Conservation (phyloP, 768 basidiomycete genomes). For the Candolleomyces aberdarensis region DNA sequence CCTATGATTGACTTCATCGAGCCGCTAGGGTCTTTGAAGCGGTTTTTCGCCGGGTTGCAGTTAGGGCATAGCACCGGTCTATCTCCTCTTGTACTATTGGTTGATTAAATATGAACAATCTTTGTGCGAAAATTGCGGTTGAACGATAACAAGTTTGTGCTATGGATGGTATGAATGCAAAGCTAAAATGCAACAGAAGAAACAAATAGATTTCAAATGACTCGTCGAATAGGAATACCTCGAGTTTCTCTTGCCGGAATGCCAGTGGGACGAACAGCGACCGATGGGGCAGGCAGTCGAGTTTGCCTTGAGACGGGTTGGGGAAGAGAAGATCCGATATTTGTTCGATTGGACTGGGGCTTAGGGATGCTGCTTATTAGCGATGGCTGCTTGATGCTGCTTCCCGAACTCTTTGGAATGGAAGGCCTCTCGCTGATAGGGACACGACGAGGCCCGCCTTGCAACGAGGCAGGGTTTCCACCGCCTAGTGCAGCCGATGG, state of each 20-base stretch:
- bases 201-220: neutral
- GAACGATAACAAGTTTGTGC: neutral
- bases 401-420: neutral
- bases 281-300: conserved; percentile 11
- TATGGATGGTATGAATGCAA: neutral
- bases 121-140: neutral
- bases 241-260: neutral
- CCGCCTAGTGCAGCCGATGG: conserved; percentile 1
- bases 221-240: conserved; percentile 2
- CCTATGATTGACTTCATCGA: neutral
- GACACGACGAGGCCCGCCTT: conserved; percentile 35
- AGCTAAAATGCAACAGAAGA: neutral
- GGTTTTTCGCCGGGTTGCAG: neutral
- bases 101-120: too few species aligned
- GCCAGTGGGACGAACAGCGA: neutral
- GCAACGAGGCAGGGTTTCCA: conserved; percentile 13
- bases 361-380: neutral
- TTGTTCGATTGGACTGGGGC: neutral
- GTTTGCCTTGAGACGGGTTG: neutral
- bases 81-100: neutral
- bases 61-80: neutral
- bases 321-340: conserved; percentile 5
- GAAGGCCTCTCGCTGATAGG: conserved; percentile 17
- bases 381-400: neutral
- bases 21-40: neutral